A percentile compares a stretch with the other conserved stretches of the same genome.
Evolutionary conservation across 2,329 filamentous ascomycete species (phyloP).

Genomic region (Bimuria novae-zelandiae): DNA sequence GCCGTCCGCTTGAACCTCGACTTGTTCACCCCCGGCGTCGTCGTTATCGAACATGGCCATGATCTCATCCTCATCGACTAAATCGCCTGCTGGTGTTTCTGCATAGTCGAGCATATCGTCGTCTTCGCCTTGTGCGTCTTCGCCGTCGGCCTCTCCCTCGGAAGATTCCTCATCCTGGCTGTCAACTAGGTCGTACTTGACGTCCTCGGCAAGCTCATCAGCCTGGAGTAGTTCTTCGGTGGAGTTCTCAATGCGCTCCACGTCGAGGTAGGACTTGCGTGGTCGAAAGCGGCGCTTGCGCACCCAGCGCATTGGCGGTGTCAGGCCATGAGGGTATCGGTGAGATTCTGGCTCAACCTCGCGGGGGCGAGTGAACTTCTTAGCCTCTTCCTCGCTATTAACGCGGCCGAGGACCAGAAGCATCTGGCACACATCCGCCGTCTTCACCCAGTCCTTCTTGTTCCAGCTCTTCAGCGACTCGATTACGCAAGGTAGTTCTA

Average conservation of each 20-base stretch:
- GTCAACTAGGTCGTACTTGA: slow-evolving; percentile 61
- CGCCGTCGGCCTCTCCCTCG: slow-evolving; percentile 46
- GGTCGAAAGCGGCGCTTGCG: slow-evolving; percentile 82
- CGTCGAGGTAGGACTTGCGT: slow-evolving; percentile 79
- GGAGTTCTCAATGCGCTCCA: slow-evolving; percentile 80
- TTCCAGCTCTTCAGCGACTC: slow-evolving; percentile 96
- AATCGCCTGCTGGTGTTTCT: slow-evolving; percentile 50
- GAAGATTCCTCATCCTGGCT: slow-evolving; percentile 49
- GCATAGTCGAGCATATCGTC: slow-evolving; percentile 48
- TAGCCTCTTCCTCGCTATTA: slow-evolving; percentile 57
- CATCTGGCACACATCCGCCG: slow-evolving; percentile 88
- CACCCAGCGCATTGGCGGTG: slow-evolving; percentile 85
- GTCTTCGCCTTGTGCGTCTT: slow-evolving; percentile 44
- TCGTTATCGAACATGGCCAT: slow-evolving; percentile 37
- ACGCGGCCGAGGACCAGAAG: slow-evolving; percentile 75
- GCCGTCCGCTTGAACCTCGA: slow-evolving; percentile 31
- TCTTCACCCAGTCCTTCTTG: slow-evolving; percentile 83
- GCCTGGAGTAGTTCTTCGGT: slow-evolving; percentile 74
- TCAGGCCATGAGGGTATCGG: slow-evolving; percentile 82
- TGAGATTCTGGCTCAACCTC: slow-evolving; percentile 71
- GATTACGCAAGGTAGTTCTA: slow-evolving; percentile 84
- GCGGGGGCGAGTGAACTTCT: slow-evolving; percentile 64
- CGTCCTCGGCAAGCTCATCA: slow-evolving; percentile 65
- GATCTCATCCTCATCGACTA: slow-evolving; percentile 45
- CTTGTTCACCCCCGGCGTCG: slow-evolving; percentile 33